Conservation (phyloP, 257 asterid genomes). For the Paulownia fortunei region DNA sequence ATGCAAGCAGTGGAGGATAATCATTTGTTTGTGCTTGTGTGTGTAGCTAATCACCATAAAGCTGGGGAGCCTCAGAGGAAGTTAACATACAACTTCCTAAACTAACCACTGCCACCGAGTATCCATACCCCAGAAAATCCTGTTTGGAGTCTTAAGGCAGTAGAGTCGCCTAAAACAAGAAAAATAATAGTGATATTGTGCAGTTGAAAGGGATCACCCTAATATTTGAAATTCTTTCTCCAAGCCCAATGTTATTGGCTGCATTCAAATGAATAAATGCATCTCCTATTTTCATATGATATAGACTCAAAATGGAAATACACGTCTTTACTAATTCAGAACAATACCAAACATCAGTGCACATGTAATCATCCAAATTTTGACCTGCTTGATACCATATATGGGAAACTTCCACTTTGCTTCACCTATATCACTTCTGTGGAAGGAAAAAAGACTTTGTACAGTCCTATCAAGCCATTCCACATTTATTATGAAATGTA, state of each 20-base stretch:
- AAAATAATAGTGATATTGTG: background rate
- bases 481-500: conserved; percentile 7
- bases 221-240: background rate
- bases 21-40: background rate
- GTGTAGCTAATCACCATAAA: background rate
- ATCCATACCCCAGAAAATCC: background rate
- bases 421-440: conserved; percentile 4
- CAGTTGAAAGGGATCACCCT: background rate
- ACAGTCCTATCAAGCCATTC: background rate
- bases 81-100: background rate
- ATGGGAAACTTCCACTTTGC: background rate
- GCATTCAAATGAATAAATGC: conserved; percentile 4
- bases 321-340: background rate
- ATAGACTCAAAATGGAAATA: background rate
- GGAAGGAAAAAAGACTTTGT: background rate
- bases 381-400: background rate
- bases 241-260: conserved; percentile 3
- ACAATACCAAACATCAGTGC: background rate
- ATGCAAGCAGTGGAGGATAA: background rate
- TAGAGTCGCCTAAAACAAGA: conserved; percentile 6
- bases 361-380: conserved; percentile 15
- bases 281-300: conserved; percentile 14
- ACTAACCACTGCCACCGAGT: background rate
- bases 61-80: conserved; percentile 9
- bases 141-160: background rate